These are phyloP conservation scores for Fraxinus dipetala DNA, from an alignment of 305 asterid genomes.

Conservation along the genomic window DNA sequence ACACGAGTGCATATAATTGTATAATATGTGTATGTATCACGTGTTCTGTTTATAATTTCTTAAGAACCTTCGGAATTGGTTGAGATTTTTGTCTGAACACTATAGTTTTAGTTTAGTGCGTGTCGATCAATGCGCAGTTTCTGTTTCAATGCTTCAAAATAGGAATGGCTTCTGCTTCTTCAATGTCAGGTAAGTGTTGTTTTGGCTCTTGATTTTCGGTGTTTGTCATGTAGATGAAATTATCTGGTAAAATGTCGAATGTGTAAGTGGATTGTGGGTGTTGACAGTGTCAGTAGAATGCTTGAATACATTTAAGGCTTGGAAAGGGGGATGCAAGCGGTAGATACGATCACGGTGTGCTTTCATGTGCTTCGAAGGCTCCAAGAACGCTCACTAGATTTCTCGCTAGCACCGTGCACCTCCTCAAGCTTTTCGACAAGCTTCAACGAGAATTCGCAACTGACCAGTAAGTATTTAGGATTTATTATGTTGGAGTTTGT, in stretches of 20 bases:
- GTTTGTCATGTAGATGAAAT: neutral
- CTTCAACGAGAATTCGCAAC: constrained; percentile 36
- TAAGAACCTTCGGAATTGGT: constrained; percentile 21
- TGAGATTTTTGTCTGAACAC: constrained; percentile 18
- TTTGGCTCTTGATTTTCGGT: neutral
- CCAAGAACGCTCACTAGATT: constrained; percentile 71
- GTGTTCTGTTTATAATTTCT: neutral
- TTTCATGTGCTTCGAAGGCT: constrained; percentile 78
- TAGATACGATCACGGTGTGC: constrained; percentile 53
- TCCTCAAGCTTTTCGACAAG: constrained; percentile 41
- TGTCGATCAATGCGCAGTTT: constrained; percentile 36
- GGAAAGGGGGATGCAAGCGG: constrained; percentile 78
- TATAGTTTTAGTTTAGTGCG: constrained; percentile 15
- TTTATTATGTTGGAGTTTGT: neutral
- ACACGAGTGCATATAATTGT: neutral
- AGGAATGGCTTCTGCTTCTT: constrained; percentile 66
- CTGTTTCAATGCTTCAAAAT: constrained; percentile 58
- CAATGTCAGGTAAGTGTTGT: constrained; percentile 49
- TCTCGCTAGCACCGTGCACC: constrained; percentile 67
- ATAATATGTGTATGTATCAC: neutral
- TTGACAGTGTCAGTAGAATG: constrained; percentile 69
- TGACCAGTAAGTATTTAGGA: constrained; percentile 43
- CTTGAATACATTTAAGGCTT: constrained; percentile 57
- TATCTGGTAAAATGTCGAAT: neutral
- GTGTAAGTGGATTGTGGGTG: neutral